Percentiles rank a stretch among this genome's conserved stretches.
Evolutionary conservation across 257 asterid species (phyloP).

Genomic region (Capsicum pubescens): DNA sequence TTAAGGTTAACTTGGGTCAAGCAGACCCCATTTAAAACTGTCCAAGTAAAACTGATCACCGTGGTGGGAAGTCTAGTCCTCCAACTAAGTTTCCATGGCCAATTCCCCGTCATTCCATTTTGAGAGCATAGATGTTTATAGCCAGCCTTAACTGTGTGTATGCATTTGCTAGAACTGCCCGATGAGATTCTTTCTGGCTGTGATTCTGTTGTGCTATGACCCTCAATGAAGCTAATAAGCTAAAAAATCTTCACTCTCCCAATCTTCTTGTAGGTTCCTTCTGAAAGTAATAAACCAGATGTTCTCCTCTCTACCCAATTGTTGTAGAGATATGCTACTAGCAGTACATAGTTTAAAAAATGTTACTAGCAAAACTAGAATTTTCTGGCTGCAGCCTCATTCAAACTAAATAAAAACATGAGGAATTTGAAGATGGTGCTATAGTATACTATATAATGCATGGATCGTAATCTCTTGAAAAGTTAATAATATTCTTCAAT

Average conservation of each 20-base stretch:
- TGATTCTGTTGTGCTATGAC: background rate
- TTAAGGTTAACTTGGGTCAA: background rate
- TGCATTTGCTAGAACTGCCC: background rate
- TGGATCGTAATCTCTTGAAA: background rate
- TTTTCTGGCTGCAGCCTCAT: constrained; percentile 22
- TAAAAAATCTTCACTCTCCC: background rate
- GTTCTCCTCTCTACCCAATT: background rate
- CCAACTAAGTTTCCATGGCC: background rate
- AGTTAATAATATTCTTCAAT: background rate
- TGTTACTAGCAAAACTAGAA: background rate
- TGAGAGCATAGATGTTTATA: background rate
- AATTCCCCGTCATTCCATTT: background rate
- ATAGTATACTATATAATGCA: background rate
- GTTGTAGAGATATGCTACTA: background rate
- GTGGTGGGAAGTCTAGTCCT: background rate
- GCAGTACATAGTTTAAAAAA: background rate
- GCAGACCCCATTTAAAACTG: background rate
- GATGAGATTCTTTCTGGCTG: background rate
- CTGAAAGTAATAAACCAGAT: background rate
- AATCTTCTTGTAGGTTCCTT: constrained; percentile 17
- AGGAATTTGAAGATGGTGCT: background rate
- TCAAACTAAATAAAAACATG: background rate
- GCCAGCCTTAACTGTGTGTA: background rate
- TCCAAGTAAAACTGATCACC: background rate
- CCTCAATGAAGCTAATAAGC: background rate